Evolutionary conservation across 164 flowering plant genomes (phyloP), one percentile per base, ranked within the genome.

Genomic region (Stephania japonica): DNA sequence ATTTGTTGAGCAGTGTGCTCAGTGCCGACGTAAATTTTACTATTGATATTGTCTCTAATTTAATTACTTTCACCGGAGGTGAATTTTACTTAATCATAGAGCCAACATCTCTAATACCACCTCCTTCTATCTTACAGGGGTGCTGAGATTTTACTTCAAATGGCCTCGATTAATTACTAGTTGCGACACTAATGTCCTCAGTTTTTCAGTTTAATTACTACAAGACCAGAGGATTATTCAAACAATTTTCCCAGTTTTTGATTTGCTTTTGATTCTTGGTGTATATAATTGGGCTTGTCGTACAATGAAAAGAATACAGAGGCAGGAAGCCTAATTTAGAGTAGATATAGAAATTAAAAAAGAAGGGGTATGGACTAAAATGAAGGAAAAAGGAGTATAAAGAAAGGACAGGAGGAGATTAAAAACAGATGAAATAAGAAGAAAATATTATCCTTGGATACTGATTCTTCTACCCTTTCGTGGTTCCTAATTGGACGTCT

Each of bases 401-500:
- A 56, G 19, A 19, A 56, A 56, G 62, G 19, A 32, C 38, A 32
- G 38, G 38, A 32, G 38, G 1, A 32, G 38, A 32, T 32, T 32
- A 32, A 32, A 32, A 32, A 32, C 38, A 32, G 38, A 32, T 32
- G 38, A 32, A 32, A 32, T 32, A 56, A 56, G 21, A 56, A 56
- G 62, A 56, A 56, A 56, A 56, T 56, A 56, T 56, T 56, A 56
- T 56, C 62, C 62, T 56, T 19, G 62, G 62, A 56, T 56, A 56
- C 62, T 56, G 62, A 56, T 56, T 56, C 62, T 56, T 56, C 62
- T 10, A 56, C 62, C 62, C 62, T 56, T 7, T 56, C 5, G 16
- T 73, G 75, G 75, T 32, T 66, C 69, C 26, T 47, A 21, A 47
- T 50, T 38, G 21, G 62, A 73, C n/a, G 59, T 18, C 43, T 69